These are phyloP conservation scores for Trichocladium uniseriatum DNA, from an alignment of 495 filamentous ascomycete genomes.

Conservation along the genomic window DNA sequence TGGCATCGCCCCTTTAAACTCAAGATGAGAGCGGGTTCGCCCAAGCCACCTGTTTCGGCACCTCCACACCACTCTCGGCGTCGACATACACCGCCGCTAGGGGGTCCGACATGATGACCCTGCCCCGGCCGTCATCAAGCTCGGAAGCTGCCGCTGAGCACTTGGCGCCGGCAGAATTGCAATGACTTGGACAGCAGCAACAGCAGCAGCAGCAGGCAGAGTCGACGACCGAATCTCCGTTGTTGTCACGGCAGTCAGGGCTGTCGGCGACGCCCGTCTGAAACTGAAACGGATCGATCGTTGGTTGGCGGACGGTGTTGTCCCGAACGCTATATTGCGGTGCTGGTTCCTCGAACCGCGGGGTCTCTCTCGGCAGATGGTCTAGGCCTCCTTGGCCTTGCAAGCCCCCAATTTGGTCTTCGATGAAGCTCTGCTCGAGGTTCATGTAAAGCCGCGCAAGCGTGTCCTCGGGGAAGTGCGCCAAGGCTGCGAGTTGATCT, in stretches of 20 bases:
- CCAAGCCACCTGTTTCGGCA: neutral
- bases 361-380: neutral
- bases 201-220: neutral
- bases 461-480: neutral
- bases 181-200: neutral
- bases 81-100: neutral
- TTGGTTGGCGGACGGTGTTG: neutral
- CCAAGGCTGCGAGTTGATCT: too few species aligned
- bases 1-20: neutral
- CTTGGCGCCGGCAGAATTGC: neutral
- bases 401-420: neutral
- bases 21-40: neutral
- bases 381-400: neutral
- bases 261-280: neutral
- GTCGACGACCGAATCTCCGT: neutral
- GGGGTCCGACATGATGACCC: neutral
- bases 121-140: neutral
- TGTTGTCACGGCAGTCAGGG: neutral
- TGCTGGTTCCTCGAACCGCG: neutral
- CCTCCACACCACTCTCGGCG: neutral
- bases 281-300: neutral
- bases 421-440: constrained; percentile 6
- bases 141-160: neutral
- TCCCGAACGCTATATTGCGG: neutral
- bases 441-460: constrained; percentile 1